A percentile compares a stretch with the other conserved stretches of the same genome.
Conservation (phyloP, 805 yeast genomes). For the Hanseniaspora lindneri region DNA sequence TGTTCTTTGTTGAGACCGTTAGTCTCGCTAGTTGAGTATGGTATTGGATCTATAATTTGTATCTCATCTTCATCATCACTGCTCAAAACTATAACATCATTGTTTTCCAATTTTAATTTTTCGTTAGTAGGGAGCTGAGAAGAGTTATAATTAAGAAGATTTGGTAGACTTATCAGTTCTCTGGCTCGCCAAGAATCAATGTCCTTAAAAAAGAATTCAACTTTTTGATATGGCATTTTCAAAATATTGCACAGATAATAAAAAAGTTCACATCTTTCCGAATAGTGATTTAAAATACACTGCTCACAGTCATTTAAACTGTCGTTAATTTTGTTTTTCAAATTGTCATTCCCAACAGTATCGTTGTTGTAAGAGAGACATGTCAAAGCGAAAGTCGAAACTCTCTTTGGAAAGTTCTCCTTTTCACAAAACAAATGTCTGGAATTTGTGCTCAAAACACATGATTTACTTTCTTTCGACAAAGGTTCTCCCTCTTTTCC, state of each 20-base stretch:
- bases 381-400: conserved; percentile 44
- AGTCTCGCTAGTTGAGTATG: neutral
- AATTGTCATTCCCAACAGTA: conserved; percentile 29
- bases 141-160: too few species aligned
- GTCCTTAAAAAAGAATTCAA: conserved; percentile 28
- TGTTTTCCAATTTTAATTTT: too few species aligned
- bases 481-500: conserved; percentile 26
- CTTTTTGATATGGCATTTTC: conserved; percentile 36
- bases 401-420: conserved; percentile 30
- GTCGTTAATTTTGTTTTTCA: conserved; percentile 31
- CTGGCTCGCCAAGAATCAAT: conserved; percentile 30
- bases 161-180: conserved; percentile 19
- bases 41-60: conserved; percentile 22
- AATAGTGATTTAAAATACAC: conserved; percentile 45
- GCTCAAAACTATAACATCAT: conserved; percentile 21
- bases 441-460: conserved; percentile 25
- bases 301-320: conserved; percentile 39
- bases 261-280: conserved; percentile 40
- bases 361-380: conserved; percentile 44
- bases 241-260: conserved; percentile 42
- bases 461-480: conserved; percentile 32
- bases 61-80: conserved; percentile 21
- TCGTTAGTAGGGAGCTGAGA: too few species aligned
- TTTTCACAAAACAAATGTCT: conserved; percentile 49
- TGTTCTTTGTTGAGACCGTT: conserved; percentile 1